Evolutionary conservation across 768 basidiomycete genomes (phyloP).

Genomic region (Russula ochroleuca): DNA sequence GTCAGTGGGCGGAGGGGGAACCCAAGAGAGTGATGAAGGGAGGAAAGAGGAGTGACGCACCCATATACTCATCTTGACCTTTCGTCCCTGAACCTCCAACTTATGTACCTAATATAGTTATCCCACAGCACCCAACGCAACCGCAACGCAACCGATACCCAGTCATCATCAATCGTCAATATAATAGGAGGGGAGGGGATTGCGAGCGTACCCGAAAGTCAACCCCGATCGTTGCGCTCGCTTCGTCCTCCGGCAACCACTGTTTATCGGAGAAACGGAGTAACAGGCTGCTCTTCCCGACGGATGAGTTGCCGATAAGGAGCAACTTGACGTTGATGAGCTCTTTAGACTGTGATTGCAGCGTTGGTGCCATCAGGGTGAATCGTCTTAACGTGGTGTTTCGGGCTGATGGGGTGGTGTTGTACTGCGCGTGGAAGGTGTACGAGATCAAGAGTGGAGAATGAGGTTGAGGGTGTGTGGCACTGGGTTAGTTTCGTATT

Average conservation of each 20-base stretch:
- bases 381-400: not conserved
- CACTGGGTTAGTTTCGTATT: not conserved
- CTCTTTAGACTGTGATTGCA: constrained; percentile 7
- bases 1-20: not conserved
- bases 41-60: constrained; percentile 43
- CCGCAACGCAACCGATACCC: constrained; percentile 5
- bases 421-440: too few species aligned
- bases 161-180: not conserved
- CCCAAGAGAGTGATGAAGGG: not conserved
- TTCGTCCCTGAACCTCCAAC: constrained; percentile 79
- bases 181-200: not conserved
- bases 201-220: constrained; percentile 66
- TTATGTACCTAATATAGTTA: constrained; percentile 62
- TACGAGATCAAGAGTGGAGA: not conserved
- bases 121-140: not conserved
- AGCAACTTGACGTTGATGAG: constrained; percentile 72
- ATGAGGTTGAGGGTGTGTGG: not conserved
- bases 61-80: constrained; percentile 95
- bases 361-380: constrained; percentile 13
- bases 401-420: too few species aligned
- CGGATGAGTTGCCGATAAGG: constrained; percentile 82
- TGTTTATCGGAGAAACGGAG: constrained; percentile 96
- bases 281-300: constrained; percentile 88
- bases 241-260: constrained; percentile 89
- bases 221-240: constrained; percentile 79